Evolutionary conservation across 2,329 filamentous ascomycete species (phyloP), one percentile per base, ranked within the genome.

Genomic region (Neopestalotiopsis sp.): DNA sequence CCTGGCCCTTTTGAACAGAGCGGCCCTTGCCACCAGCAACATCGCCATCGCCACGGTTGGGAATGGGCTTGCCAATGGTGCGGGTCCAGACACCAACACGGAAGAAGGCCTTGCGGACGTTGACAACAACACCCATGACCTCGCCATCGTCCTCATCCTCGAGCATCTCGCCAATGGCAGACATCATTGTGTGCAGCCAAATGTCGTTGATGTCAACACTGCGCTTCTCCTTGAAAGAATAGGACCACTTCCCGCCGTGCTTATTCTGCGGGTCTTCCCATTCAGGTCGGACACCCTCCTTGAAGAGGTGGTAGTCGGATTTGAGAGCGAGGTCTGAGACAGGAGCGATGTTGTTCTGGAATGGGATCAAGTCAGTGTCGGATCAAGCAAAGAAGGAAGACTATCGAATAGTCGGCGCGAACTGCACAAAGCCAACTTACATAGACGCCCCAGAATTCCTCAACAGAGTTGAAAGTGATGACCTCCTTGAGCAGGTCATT

Each of bases 371-470:
- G 32, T 13, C n/a, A 38, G 59, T 40, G 30, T 40, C 32, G 20
- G 59, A 14, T 20, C 59, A 40, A 34, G 24, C 17, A 53, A 30
- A 17, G 9, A 28, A 28, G 24, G 24, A 28, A 28, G 24, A 28
- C 24, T 30, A 28, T 30, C 24, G n/a, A 17, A 38, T 14, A n/a
- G n/a, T 40, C 5, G 30, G 32, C 32, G 30, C 28, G 17, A n/a
- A 5, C 20, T 13, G 32, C 13, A 30, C 30, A 40, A 38, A 28
- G 62, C 70, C 53, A 38, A 87, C 95, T 81, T 88, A 99, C 97
- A 83, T 98, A 98, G 80, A 99, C 94, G 70, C 96, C 96, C 96
- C 96, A 99, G 84, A 99, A 99, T 82, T 99, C 97, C 85, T 99
- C 96, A 32, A 99, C 96, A 2, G 95, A 97, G 85, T 97, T 94